A percentile compares a stretch with the other conserved stretches of the same genome.
Conservation (phyloP, 768 basidiomycete species). For the Tylopilus vinaceipallidus region DNA sequence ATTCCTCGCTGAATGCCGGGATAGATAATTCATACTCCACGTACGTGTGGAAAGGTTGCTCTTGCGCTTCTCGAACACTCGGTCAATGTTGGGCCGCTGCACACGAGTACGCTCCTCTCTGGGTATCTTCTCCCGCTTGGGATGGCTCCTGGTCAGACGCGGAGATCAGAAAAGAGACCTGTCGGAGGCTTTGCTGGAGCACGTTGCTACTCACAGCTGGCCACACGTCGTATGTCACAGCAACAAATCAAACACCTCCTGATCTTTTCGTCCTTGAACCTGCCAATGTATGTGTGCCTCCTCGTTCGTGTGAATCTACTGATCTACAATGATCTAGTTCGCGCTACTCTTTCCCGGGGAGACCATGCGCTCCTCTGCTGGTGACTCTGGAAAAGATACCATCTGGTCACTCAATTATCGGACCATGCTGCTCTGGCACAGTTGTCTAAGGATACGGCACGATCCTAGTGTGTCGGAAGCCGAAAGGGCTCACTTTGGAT, state of each 20-base stretch:
- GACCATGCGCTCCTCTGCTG: constrained; percentile 36
- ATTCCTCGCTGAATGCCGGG: neutral
- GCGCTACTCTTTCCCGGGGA: constrained; percentile 78
- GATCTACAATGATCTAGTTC: constrained; percentile 42
- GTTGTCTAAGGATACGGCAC: constrained; percentile 59
- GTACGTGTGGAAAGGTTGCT: constrained; percentile 36
- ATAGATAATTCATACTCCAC: neutral
- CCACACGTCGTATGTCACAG: constrained; percentile 57
- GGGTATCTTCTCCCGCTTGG: constrained; percentile 68
- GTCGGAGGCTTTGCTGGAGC: constrained; percentile 74
- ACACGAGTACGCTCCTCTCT: constrained; percentile 54
- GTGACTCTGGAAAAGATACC: constrained; percentile 54
- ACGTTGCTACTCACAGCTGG: constrained; percentile 61
- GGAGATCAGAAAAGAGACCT: constrained; percentile 70
- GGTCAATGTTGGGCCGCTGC: constrained; percentile 49
- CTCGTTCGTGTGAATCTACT: constrained; percentile 1
- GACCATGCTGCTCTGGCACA: constrained; percentile 69
- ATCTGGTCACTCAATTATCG: constrained; percentile 77
- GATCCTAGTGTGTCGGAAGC: constrained; percentile 41
- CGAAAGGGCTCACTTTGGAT: constrained; percentile 60
- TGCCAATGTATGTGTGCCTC: constrained; percentile 50
- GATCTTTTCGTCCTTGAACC: constrained; percentile 62
- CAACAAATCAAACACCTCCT: constrained; percentile 37
- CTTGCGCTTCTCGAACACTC: constrained; percentile 51
- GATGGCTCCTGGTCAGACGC: constrained; percentile 52